A percentile compares a stretch with the other conserved stretches of the same genome.
Conservation (phyloP, 106 monocot genomes). For the Apostasia shenzhenica region DNA sequence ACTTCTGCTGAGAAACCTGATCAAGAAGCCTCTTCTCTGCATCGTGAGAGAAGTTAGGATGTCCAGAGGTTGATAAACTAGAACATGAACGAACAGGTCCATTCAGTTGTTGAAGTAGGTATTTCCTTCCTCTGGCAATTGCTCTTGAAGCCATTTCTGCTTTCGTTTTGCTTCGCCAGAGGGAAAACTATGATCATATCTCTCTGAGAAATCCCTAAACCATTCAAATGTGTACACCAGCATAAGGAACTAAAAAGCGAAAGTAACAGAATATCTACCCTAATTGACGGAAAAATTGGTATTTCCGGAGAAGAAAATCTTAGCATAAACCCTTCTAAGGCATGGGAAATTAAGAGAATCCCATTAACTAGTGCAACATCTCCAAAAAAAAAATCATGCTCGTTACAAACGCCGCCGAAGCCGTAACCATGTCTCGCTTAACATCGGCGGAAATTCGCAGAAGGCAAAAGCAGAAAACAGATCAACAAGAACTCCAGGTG, state of each 20-base stretch:
- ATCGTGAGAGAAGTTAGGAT: conserved; percentile 16
- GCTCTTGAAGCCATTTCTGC: conserved; percentile 55
- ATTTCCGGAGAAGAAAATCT: too few species aligned
- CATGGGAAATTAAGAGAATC: too few species aligned
- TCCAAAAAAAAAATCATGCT: too few species aligned
- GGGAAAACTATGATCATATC: conserved; percentile 30
- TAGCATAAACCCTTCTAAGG: too few species aligned
- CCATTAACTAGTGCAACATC: too few species aligned
- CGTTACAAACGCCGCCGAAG: too few species aligned
- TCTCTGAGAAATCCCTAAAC: conserved; percentile 22
- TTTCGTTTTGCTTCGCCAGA: conserved; percentile 12
- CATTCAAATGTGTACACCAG: background rate
- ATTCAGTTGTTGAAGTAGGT: conserved; percentile 34
- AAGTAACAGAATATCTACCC: background rate
- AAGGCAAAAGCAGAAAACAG: too few species aligned
- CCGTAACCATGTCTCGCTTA: too few species aligned
- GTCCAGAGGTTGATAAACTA: conserved; percentile 27
- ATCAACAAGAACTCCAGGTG: too few species aligned
- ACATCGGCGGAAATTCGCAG: too few species aligned
- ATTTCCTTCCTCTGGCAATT: conserved; percentile 36
- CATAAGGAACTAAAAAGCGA: background rate
- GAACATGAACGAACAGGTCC: conserved; percentile 17
- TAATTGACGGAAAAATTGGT: too few species aligned
- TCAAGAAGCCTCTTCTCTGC: conserved; percentile 6
- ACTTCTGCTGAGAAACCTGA: conserved; percentile 1